Evolutionary conservation across 192 early-diverging fungal species (phyloP).

Genomic region (Backusella westeae): DNA sequence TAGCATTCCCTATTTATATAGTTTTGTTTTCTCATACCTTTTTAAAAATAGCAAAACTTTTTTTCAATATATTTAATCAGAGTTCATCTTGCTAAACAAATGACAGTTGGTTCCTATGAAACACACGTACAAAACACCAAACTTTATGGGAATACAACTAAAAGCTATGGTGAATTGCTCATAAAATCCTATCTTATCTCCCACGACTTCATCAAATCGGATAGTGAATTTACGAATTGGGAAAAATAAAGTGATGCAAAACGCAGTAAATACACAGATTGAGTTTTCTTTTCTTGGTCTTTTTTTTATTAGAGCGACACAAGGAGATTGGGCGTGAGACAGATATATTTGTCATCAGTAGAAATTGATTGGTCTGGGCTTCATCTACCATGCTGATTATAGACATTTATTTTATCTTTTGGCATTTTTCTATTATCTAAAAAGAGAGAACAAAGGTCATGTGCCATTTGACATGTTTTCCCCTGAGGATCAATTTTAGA

Average conservation of each 20-base stretch:
- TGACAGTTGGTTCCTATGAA: slow-evolving; percentile 1
- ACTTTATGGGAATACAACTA: slow-evolving; percentile 5
- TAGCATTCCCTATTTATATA: neutral
- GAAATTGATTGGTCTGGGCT: neutral
- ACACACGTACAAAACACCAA: slow-evolving; percentile 1
- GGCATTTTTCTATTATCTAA: neutral
- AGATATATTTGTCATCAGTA: neutral
- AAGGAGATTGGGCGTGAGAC: slow-evolving; percentile 7
- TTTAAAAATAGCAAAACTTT: neutral
- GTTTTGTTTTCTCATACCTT: slow-evolving; percentile 1
- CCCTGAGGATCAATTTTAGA: neutral
- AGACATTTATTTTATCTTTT: neutral
- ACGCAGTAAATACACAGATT: neutral
- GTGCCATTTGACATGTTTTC: slow-evolving; percentile 1
- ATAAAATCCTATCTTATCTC: neutral
- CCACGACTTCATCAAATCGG: slow-evolving; percentile 5
- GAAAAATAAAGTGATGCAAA: slow-evolving; percentile 3
- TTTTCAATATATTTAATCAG: slow-evolving; percentile 1
- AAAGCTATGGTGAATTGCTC: neutral
- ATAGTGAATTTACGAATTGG: neutral
- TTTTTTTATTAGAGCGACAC: slow-evolving; percentile 2
- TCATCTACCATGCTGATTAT: neutral
- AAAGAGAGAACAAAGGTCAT: neutral
- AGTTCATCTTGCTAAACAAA: neutral
- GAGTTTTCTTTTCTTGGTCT: neutral